Base-by-base conservation (phyloP, 2,329 filamentous ascomycete genomes). In the Penicillium paneum region DNA sequence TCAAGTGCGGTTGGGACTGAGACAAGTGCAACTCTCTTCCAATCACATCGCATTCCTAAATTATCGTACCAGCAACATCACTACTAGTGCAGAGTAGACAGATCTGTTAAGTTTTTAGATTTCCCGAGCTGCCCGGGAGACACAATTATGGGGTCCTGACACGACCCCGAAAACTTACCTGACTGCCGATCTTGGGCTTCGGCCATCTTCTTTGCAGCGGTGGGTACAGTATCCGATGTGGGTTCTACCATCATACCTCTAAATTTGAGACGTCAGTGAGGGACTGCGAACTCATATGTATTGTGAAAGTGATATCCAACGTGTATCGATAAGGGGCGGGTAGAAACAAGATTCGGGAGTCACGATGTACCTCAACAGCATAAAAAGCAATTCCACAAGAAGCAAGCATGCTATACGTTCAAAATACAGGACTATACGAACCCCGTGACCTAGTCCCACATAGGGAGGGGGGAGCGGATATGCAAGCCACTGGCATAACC, bases 401-500 rank as follows among this genome's bases (percentile, higher is more conserved):
- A 26, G 26, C 26, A 39, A 41, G 8, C 26, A 6, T 15, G 21
- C 21, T 24, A 34, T 36, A 36, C 8, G 21, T 5, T 19, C 26
- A 31, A 28, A 15, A 32, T 29, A 49, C 29, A 34, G 11, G 29
- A 28, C n/a, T 43, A 31, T 28, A 34, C 36, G 21, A 43, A 10
- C 26, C 49, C 19, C 24, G 8, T 24, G 46, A 29, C 15, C 21
- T 8, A 17, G 29, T 31, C 32, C 49, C 44, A 36, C 17, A 36
- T 32, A 38, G 13, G 32, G 13, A n/a, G 15, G 6, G 19, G 29
- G 13, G 28, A 54, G 46, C 52, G 46, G 52, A 32, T 54, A 54
- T 54, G 52, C 52, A 54, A 50, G 52, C 52, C 52, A 54, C 34
- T 3, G 19, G 12, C 34, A 19, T 39, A 44, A 24, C 21, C 21